Base-by-base conservation (phyloP, 805 yeast species). In the Ogataea minuta region DNA sequence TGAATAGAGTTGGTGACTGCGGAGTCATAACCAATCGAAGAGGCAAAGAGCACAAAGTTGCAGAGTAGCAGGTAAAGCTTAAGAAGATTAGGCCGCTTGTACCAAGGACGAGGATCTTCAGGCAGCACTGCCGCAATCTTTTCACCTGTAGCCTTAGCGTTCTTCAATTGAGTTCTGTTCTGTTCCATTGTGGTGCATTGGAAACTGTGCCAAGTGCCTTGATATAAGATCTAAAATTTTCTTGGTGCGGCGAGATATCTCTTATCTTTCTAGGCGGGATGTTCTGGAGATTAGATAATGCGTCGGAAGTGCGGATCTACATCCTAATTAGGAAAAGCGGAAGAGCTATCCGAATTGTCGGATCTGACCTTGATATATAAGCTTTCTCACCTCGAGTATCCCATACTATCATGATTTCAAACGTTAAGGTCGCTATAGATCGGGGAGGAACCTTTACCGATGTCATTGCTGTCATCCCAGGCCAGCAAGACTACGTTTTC, bases 381-480 rank as follows among this genome's bases (percentile, higher is more conserved):
- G 23, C 10, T 11, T 4, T 6, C 11, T 8, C 20, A 12, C 27
- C 11, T 10, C 21, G 7, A 31, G 31, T 6, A 4, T 21, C 23
- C 13, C 15, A 7, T n/a, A 28, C 8, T 11, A 16, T 10, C 12
- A 36, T 24, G 31, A 32, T 36, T 12, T 17, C 37, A 13, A 32
- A 31, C 31, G 42, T 42, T 8, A 42, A 33, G 21, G 42, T 42
- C 9, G 45, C 45, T 9, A 42, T 42, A 12, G 54, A 50, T 23
- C 41, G 54, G 31, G 74, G 74, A 34, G 74, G 74, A 45, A 69
- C 73, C 7, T 72, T 72, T 53, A 66, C 72, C 23, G 77, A 72
- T 49, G 70, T 70, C 28, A 63, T 68, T 30, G 75, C 74, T 34
- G 63, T 59, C 31, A 64, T 70, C 24, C 74, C 74, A 2, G 60